A percentile compares a stretch with the other conserved stretches of the same genome.
Evolutionary conservation across 805 yeast genomes (phyloP).

Genomic region (Scheffersomyces ergatensis): DNA sequence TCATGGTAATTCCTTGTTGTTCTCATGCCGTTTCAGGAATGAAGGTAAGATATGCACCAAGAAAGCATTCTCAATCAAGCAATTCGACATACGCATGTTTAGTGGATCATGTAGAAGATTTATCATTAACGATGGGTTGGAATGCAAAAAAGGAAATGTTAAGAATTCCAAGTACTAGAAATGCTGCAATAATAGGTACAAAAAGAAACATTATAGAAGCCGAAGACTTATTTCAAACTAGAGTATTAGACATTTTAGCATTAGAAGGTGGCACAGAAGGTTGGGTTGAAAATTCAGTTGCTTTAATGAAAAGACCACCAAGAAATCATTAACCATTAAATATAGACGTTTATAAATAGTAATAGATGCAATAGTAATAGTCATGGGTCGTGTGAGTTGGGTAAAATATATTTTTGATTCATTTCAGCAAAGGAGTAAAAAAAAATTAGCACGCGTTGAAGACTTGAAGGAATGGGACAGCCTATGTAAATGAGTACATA

Average conservation of each 20-base stretch:
- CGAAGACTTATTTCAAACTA: conserved; percentile 30
- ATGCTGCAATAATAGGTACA: conserved; percentile 82
- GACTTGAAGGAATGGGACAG: no score
- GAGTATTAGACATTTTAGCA: conserved; percentile 58
- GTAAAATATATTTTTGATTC: no score
- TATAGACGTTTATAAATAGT: neutral
- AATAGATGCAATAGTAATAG: no score
- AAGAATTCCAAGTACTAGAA: conserved; percentile 91
- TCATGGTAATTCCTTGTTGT: conserved; percentile 92
- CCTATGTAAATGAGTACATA: no score
- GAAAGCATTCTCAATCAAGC: conserved; percentile 14
- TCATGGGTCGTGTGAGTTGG: no score
- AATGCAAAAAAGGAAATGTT: conserved; percentile 78
- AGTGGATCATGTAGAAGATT: conserved; percentile 77
- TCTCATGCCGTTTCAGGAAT: conserved; percentile 84
- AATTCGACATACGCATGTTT: conserved; percentile 77
- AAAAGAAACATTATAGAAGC: conserved; percentile 27
- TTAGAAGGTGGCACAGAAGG: conserved; percentile 88
- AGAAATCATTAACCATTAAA: conserved; percentile 54
- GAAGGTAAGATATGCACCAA: conserved; percentile 60
- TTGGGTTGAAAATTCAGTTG: conserved; percentile 82
- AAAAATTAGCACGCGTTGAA: no score
- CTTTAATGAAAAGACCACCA: conserved; percentile 66
- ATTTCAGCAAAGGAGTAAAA: no score
- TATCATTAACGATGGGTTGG: conserved; percentile 79